Evolutionary conservation across 1,139 yeast genomes (phyloP), one percentile per base, ranked within the genome.

Genomic region (Taphrina populina): DNA sequence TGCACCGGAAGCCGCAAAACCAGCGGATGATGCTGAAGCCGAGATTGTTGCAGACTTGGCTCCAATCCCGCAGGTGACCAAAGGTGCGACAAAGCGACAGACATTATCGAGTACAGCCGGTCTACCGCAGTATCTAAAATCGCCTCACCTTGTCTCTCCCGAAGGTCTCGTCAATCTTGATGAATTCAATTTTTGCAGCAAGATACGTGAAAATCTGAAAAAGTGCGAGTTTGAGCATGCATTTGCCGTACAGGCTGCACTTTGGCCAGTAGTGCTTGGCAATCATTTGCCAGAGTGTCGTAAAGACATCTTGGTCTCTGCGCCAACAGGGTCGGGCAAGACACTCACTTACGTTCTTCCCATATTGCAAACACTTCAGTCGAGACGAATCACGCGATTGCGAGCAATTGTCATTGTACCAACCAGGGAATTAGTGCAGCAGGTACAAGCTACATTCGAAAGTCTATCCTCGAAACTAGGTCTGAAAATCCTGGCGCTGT

Each of bases 261-360:
- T 86, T 1, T 72, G 86, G 51, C 78, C 83, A 10, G 67, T 77
- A 20, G 67, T 87, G 24, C 65, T 85, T 29, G 71, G 73, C 3
- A 85, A 82, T 59, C 73, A 75, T 11, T 63, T 67, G 34, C 70
- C 67, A 54, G 65, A 43, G 33, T 37, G 82, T n/a, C 74, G 77
- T 44, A 94, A 95, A 0, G 75, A 71, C 41, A 70, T 88, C 15
- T 73, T 92, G 47, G 95, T 92, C 3, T 90, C 92, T 68, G 95
- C 98, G 1, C 81, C 95, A 3, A 92, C 99, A 0, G 99, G 99
- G 52, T 85, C 95, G 0, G 99, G 99, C 65, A 92, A 92, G 67
- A 92, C 99, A 0, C 72, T 94, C 54, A 95, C 96, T 6, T 92
- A 92, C 67, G 77, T 82, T 59, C 76, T 92, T 2, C 98, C 98